A percentile compares a stretch with the other conserved stretches of the same genome.
These are phyloP conservation scores for Echeveria elegans DNA, from an alignment of 164 flowering plant species.

Conservation along the genomic window DNA sequence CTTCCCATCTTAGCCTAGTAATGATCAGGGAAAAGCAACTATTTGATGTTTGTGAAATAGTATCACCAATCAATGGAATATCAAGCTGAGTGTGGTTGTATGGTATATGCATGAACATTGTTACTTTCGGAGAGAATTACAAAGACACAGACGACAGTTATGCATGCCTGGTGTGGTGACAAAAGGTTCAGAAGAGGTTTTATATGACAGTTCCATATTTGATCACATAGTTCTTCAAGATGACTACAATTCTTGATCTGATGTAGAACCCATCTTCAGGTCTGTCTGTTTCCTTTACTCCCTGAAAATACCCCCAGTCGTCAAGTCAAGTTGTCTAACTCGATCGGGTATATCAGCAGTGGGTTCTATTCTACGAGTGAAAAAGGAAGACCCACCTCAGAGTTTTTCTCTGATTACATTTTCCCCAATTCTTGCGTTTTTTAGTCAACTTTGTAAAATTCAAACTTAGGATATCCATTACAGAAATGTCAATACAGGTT, in stretches of 20 bases:
- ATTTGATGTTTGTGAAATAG: no score
- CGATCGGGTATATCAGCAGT: neutral
- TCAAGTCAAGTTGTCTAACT: neutral
- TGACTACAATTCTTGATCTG: conserved; percentile 68
- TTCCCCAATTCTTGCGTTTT: conserved; percentile 83
- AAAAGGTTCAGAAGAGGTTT: conserved; percentile 1
- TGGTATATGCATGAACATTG: no score
- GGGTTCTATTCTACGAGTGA: neutral
- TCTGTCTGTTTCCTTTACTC: conserved; percentile 83
- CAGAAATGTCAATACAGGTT: no score
- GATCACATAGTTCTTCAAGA: conserved; percentile 58
- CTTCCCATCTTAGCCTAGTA: no score
- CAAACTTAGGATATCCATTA: no score
- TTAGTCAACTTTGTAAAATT: conserved; percentile 66
- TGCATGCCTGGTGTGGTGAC: no score
- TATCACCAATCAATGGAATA: no score
- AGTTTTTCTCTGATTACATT: conserved; percentile 65
- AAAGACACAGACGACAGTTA: no score
- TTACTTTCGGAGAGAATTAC: no score
- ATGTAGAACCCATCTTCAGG: conserved; percentile 85
- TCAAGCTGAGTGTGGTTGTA: no score
- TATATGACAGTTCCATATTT: conserved; percentile 63
- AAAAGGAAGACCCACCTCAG: conserved; percentile 41
- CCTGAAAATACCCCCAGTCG: conserved; percentile 33
- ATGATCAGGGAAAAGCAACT: no score